phyloP scores from a whole-genome alignment of 768 basidiomycete genomes.

The Rhodotorula toruloides region DNA sequence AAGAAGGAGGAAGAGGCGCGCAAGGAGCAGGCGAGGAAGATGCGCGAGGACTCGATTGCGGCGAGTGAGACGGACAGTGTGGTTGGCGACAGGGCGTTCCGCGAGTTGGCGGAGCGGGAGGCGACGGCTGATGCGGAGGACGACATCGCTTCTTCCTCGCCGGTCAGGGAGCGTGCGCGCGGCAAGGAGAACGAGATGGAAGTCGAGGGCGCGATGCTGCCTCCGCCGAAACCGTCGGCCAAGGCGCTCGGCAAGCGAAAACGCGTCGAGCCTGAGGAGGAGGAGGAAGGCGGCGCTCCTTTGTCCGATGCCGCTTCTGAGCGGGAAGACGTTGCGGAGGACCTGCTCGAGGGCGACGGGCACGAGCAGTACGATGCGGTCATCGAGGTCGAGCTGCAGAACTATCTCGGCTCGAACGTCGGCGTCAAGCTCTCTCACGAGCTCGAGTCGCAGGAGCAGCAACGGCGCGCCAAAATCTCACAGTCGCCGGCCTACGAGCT shows the following conservation, averaged over 20 bases:
- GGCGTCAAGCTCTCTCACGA: slow-evolving; percentile 50
- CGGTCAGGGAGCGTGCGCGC: slow-evolving; percentile 48
- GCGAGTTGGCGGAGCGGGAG: slow-evolving; percentile 28
- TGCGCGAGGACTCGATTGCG: slow-evolving; percentile 11
- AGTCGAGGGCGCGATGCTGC: slow-evolving; percentile 20
- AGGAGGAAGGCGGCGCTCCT: slow-evolving; percentile 2
- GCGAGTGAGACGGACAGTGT: slow-evolving; percentile 17
- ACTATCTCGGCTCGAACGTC: slow-evolving; percentile 60
- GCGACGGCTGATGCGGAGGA: slow-evolving; percentile 12
- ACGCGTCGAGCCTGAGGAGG: slow-evolving; percentile 44
- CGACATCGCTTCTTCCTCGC: slow-evolving; percentile 28
- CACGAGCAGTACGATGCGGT: slow-evolving; percentile 63
- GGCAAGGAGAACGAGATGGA: slow-evolving; percentile 47
- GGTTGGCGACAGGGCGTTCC: slow-evolving; percentile 19
- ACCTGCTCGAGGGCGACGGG: slow-evolving; percentile 28
- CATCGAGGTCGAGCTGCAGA: slow-evolving; percentile 65
- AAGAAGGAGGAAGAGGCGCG: slow-evolving; percentile 33
- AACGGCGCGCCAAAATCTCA: slow-evolving; percentile 48
- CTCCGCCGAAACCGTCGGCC: slow-evolving; percentile 5
- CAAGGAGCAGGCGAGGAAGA: slow-evolving; percentile 1
- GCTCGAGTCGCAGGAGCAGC: slow-evolving; percentile 63
- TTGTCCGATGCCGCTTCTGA: neutral
- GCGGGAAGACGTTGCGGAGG: slow-evolving; percentile 2
- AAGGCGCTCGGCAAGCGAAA: slow-evolving; percentile 45
- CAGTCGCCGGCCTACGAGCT: slow-evolving; percentile 58